phyloP scores from a whole-genome alignment of 768 basidiomycete species.

The Lyophyllum atratum region DNA sequence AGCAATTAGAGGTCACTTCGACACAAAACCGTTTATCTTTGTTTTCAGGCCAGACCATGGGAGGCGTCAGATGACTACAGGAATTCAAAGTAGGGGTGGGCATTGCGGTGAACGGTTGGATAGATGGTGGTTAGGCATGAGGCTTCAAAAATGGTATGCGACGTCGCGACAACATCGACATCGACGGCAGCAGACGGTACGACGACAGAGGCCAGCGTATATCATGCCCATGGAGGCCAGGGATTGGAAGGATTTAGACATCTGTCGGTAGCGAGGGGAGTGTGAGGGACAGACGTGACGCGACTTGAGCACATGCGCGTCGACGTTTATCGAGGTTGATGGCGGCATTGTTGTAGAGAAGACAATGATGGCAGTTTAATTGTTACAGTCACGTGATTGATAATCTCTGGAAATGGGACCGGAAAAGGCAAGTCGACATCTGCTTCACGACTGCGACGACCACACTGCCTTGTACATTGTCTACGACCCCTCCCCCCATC shows the following conservation, averaged over 20 bases:
- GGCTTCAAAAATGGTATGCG: no score
- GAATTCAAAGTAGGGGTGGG: not conserved
- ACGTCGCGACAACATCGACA: not conserved
- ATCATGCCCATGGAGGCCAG: no score
- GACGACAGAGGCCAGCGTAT: not conserved
- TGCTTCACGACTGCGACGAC: conserved; percentile 31
- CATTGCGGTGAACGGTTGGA: not conserved
- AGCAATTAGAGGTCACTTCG: not conserved
- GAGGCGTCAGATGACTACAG: not conserved
- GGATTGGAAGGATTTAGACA: no score
- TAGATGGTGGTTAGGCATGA: not conserved
- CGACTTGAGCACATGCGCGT: not conserved
- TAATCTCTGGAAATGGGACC: conserved; percentile 20
- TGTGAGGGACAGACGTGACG: not conserved
- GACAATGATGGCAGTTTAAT: conserved; percentile 14
- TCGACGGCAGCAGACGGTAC: not conserved
- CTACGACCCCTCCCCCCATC: conserved; percentile 19
- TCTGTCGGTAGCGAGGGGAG: not conserved
- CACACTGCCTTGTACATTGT: conserved; percentile 15
- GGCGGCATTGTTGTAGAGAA: conserved; percentile 2
- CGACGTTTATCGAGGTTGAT: not conserved
- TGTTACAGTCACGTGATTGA: conserved; percentile 22
- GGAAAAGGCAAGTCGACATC: conserved; percentile 14
- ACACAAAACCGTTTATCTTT: not conserved
- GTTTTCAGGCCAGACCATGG: not conserved